Evolutionary conservation across 148 eudicot genomes (phyloP).

Genomic region (Diospyros kaki): DNA sequence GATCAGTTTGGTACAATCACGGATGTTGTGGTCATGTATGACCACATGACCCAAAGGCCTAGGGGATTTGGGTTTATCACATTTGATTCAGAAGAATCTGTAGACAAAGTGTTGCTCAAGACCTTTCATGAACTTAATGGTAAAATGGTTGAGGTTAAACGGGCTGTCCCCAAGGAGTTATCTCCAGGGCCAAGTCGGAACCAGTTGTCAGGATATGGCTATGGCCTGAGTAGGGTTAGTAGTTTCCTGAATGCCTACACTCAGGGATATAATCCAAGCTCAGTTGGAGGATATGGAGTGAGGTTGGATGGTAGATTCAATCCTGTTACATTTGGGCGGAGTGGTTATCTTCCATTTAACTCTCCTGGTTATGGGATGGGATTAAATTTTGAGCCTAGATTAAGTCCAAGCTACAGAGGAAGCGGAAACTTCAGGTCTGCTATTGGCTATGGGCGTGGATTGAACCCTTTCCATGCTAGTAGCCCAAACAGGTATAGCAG

Average conservation of each 20-base stretch:
- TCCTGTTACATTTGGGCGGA: slow-evolving; percentile 50
- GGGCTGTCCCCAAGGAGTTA: slow-evolving; percentile 90
- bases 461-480: slow-evolving; percentile 34
- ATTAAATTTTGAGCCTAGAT: slow-evolving; percentile 54
- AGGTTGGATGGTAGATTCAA: slow-evolving; percentile 62
- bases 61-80: slow-evolving; percentile 97
- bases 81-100: slow-evolving; percentile 87
- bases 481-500: slow-evolving; percentile 42
- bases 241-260: slow-evolving; percentile 59
- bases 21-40: slow-evolving; percentile 97
- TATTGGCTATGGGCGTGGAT: slow-evolving; percentile 54
- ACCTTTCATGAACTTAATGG: slow-evolving; percentile 91
- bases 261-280: slow-evolving; percentile 53
- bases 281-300: slow-evolving; percentile 52
- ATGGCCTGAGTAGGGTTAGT: slow-evolving; percentile 52
- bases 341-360: slow-evolving; percentile 60
- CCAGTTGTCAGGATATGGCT: slow-evolving; percentile 40
- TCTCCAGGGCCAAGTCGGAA: slow-evolving; percentile 67
- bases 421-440: slow-evolving; percentile 38
- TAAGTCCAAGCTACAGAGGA: slow-evolving; percentile 43
- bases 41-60: slow-evolving; percentile 95
- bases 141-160: slow-evolving; percentile 92
- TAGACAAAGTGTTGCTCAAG: slow-evolving; percentile 64
- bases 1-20: slow-evolving; percentile 87
- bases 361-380: slow-evolving; percentile 48